Percentiles rank a stretch among this genome's conserved stretches.
These are phyloP conservation scores for Musa beccarii DNA, from an alignment of 176 grass and related monocot genomes.

Conservation along the genomic window DNA sequence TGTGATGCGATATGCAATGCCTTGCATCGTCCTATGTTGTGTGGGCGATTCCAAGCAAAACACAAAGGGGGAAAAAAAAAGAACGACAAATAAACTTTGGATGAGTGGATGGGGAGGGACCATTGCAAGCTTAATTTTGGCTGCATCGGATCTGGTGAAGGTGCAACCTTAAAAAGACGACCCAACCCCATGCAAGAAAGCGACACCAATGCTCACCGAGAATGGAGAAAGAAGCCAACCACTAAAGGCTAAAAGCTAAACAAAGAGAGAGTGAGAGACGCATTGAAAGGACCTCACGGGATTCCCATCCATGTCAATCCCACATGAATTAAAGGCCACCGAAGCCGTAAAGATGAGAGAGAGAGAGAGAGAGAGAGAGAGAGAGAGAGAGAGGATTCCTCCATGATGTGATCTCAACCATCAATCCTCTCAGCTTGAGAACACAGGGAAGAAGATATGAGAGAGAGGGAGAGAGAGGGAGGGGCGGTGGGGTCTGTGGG, in stretches of 20 bases:
- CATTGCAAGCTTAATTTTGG: background rate
- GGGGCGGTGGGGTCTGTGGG: too few species aligned
- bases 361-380: background rate
- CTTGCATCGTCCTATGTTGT: too few species aligned
- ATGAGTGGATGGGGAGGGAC: background rate
- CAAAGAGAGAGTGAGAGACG: background rate
- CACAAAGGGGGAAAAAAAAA: background rate
- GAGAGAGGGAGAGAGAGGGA: background rate
- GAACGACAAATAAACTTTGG: background rate
- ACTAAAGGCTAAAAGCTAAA: background rate
- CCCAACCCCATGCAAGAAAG: background rate
- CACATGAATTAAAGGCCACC: constrained; percentile 3
- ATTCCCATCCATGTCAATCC: background rate
- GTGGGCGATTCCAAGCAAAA: background rate
- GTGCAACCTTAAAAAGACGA: background rate
- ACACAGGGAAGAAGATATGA: too few species aligned
- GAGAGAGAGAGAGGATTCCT: background rate
- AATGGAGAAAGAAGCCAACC: background rate
- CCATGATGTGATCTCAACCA: too few species aligned
- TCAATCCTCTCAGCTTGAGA: too few species aligned
- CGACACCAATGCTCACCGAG: background rate
- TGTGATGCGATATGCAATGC: too few species aligned
- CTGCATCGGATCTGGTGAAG: background rate
- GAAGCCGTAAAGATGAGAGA: too few species aligned
- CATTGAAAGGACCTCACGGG: constrained; percentile 1